Conservation (phyloP, 1,284 basidiomycete species). For the Fomitopsis palustris region DNA sequence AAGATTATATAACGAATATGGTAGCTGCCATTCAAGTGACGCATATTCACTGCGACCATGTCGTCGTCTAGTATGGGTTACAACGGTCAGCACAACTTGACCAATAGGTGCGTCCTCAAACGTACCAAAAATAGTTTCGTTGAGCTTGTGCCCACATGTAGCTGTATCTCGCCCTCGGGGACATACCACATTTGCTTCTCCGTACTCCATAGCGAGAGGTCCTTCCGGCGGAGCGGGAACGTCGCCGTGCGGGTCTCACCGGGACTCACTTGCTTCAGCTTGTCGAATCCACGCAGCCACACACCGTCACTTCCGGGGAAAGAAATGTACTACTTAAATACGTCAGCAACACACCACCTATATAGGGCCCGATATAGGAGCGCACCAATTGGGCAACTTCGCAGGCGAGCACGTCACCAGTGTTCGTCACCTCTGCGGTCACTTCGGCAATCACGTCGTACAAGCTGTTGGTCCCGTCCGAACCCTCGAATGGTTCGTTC, state of each 20-base stretch:
- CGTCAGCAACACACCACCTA: no score
- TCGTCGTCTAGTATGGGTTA: no score
- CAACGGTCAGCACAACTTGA: no score
- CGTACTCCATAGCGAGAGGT: not conserved
- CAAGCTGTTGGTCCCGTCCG: conserved; percentile 30
- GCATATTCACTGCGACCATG: no score
- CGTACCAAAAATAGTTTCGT: not conserved
- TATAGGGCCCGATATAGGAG: no score
- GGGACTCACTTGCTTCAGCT: not conserved
- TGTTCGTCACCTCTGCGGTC: conserved; percentile 33
- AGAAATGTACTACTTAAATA: not conserved
- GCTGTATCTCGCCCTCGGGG: not conserved
- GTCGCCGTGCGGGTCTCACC: not conserved
- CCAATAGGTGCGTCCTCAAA: no score
- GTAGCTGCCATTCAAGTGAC: no score
- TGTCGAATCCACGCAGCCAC: not conserved
- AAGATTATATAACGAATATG: no score
- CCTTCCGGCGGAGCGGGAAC: not conserved
- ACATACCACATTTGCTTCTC: not conserved
- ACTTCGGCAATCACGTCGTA: conserved; percentile 18
- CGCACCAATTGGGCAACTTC: conserved; percentile 23
- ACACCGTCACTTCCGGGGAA: not conserved
- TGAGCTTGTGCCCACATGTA: not conserved
- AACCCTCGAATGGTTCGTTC: conserved; percentile 14
- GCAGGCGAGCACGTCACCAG: conserved; percentile 29